phyloP scores from a whole-genome alignment of 2,329 filamentous ascomycete genomes.

The Aciculosporium take region DNA sequence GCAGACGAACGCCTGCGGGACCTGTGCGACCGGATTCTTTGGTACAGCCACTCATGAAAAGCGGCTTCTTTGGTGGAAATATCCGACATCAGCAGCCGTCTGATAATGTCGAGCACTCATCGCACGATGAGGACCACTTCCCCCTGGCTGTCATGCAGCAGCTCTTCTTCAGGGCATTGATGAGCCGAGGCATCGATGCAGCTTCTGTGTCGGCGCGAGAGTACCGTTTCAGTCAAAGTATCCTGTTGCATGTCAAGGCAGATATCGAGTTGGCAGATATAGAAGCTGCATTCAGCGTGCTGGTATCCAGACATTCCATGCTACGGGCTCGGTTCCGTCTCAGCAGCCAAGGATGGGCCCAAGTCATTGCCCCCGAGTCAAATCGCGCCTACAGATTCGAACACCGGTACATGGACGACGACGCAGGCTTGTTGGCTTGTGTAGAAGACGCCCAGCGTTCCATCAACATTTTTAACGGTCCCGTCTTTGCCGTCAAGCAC shows the following conservation, averaged over 20 bases:
- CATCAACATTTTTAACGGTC: slow-evolving; percentile 35
- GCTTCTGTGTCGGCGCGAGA: slow-evolving; percentile 19
- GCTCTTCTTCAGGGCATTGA: slow-evolving; percentile 34
- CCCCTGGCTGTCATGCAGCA: slow-evolving; percentile 40
- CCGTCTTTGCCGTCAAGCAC: slow-evolving; percentile 35
- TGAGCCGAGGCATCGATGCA: slow-evolving; percentile 22
- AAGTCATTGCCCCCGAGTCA: slow-evolving; percentile 26
- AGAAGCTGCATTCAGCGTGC: slow-evolving; percentile 31
- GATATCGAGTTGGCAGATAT: slow-evolving; percentile 28
- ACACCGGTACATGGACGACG: slow-evolving; percentile 25
- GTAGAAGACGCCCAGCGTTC: slow-evolving; percentile 27
- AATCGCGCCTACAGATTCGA: slow-evolving; percentile 29
- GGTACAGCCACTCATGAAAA: slow-evolving; percentile 1
- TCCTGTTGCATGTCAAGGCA: slow-evolving; percentile 31
- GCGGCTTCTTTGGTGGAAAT: not conserved
- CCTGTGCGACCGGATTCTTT: slow-evolving; percentile 4
- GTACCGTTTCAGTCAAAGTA: slow-evolving; percentile 36
- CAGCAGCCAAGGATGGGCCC: slow-evolving; percentile 28
- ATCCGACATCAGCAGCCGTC: not conserved
- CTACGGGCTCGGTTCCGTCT: slow-evolving; percentile 31
- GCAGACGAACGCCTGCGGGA: slow-evolving; percentile 5
- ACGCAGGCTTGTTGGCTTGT: slow-evolving; percentile 26
- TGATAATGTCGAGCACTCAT: slow-evolving; percentile 6
- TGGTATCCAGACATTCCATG: slow-evolving; percentile 38
- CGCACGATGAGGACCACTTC: slow-evolving; percentile 25